Evolutionary conservation across 768 basidiomycete genomes (phyloP), one percentile per base, ranked within the genome.

Genomic region (Leccinum fibrillosum): DNA sequence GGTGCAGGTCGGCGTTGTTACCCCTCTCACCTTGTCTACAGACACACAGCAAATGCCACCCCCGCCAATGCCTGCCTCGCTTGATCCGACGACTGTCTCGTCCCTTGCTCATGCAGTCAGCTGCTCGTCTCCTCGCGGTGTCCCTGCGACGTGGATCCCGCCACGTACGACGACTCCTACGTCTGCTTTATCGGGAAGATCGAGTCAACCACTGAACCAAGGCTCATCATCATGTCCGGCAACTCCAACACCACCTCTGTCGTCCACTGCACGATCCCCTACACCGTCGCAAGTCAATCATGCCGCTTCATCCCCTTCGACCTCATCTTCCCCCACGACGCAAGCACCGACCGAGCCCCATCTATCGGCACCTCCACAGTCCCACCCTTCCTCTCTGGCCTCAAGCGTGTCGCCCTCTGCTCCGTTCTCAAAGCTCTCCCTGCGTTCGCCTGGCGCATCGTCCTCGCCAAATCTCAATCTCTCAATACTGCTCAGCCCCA

Each of bases 361-460:
- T 25, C 25, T 23, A 26, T 19, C 47, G 8, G 47, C 25, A 17
- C 45, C 21, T 21, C 10, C 39, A 21, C 56, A 9, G 6, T 11
- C 56, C 13, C 56, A 55, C 9, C 13, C 58, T 8, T 15, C 39
- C 28, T 49, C 51, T 25, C 32, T 59, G 19, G 49, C 26, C 5
- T 37, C 69, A n/a, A 60, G 59, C 3, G 65, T 68, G 2, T 83
- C 82, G 0, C 82, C 82, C 1, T 76, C 82, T 0, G 68, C 72
- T 4, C 74, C 81, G 0, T 85, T 85, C 58, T 78, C 84, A 48
- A 80, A 78, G 52, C 72, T 85, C 39, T 83, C 84, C 2, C 58
- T 84, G 60, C 62, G 79, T 62, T 72, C 72, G 48, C 74, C 76
- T 52, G 58, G 72, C 53, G 58, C 62, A 51, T 56, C 56, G 28